A percentile compares a stretch with the other conserved stretches of the same genome.
Evolutionary conservation across 495 filamentous ascomycete genomes (phyloP).

Genomic region (Hypomontagnella monticulosa): DNA sequence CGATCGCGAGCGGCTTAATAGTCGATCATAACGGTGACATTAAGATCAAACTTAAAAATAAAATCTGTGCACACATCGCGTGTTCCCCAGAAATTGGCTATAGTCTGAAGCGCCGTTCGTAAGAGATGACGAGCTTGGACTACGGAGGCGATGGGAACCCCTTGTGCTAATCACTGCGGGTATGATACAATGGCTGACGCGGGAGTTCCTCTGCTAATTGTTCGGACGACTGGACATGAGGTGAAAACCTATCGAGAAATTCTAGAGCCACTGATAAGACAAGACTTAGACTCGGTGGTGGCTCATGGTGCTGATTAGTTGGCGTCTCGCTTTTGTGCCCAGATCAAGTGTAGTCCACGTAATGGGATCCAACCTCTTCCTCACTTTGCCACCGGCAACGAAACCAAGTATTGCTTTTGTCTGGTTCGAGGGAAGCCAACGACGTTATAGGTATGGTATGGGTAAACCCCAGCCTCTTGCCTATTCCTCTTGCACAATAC

Average conservation of each 20-base stretch:
- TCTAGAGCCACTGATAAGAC: conserved; percentile 8
- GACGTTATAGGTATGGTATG: background rate
- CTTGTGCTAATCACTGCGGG: conserved; percentile 38
- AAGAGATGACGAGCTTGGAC: conserved; percentile 33
- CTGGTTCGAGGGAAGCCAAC: conserved; percentile 3
- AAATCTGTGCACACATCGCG: conserved; percentile 8
- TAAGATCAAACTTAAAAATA: conserved; percentile 32
- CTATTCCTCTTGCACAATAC: background rate
- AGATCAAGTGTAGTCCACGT: conserved; percentile 4
- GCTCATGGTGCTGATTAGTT: conserved; percentile 30
- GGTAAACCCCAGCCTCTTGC: background rate
- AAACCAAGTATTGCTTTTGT: conserved; percentile 16
- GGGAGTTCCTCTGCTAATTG: conserved; percentile 16
- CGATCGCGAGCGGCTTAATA: conserved; percentile 19
- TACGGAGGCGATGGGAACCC: conserved; percentile 37
- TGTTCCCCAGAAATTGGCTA: conserved; percentile 28
- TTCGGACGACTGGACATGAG: conserved; percentile 39
- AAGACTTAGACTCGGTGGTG: background rate
- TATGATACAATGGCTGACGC: conserved; percentile 33
- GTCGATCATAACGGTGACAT: conserved; percentile 40
- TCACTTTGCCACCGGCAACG: conserved; percentile 1
- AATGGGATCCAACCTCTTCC: conserved; percentile 10
- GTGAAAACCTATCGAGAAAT: conserved; percentile 30
- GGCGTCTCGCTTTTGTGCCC: conserved; percentile 27
- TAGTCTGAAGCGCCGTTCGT: conserved; percentile 35